These are phyloP conservation scores for Chloris gayana DNA, from an alignment of 176 grass and related monocot species.

Conservation along the genomic window DNA sequence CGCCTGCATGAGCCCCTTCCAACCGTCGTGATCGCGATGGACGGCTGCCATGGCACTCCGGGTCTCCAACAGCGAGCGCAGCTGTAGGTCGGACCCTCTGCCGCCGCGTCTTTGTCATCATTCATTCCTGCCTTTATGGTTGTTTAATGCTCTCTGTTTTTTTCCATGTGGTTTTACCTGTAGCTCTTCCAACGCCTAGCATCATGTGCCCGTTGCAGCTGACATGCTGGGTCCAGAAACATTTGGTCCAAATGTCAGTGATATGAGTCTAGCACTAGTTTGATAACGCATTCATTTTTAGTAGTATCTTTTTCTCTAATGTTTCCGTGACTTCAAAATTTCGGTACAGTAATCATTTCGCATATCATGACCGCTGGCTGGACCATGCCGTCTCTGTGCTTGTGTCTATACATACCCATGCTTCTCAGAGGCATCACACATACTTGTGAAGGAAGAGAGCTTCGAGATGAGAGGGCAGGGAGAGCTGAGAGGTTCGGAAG, in stretches of 20 bases:
- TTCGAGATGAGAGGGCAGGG: background rate
- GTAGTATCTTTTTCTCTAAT: background rate
- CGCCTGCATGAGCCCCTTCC: background rate
- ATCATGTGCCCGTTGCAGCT: background rate
- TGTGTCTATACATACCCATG: constrained; percentile 69
- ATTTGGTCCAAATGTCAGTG: background rate
- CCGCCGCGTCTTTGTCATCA: constrained; percentile 59
- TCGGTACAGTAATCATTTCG: constrained; percentile 72
- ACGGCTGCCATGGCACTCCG: background rate
- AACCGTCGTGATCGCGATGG: constrained; percentile 23
- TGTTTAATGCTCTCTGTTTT: constrained; percentile 61
- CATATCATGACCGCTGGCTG: constrained; percentile 65
- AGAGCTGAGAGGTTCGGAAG: background rate
- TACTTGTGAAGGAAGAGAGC: constrained; percentile 34
- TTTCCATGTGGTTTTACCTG: constrained; percentile 44
- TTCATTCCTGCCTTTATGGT: constrained; percentile 56
- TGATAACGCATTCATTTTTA: background rate
- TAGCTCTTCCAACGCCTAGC: background rate
- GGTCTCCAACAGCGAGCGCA: constrained; percentile 26
- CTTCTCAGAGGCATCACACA: constrained; percentile 12
- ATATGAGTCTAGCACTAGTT: background rate
- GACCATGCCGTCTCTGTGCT: constrained; percentile 31
- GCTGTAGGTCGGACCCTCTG: constrained; percentile 60
- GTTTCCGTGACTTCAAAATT: constrained; percentile 40
- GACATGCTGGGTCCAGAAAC: background rate